Percentiles rank a stretch among this genome's conserved stretches.
phyloP scores from a whole-genome alignment of 2,329 filamentous ascomycete species.

The Dothistroma septosporum region DNA sequence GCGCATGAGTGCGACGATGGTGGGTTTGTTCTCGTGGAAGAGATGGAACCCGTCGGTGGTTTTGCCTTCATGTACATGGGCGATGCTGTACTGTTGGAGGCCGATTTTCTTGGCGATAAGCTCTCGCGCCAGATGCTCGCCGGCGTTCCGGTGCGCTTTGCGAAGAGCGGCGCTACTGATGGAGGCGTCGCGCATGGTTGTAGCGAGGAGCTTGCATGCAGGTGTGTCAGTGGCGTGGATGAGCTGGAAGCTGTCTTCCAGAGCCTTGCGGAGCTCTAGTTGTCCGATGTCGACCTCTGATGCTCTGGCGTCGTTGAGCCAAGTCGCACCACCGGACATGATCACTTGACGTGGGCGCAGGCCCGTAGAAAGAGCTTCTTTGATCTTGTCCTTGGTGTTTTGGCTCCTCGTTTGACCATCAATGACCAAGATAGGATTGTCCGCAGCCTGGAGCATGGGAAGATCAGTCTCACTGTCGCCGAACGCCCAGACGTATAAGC shows the following conservation, averaged over 20 bases:
- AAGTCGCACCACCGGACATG: slow-evolving; percentile 38
- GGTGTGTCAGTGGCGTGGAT: slow-evolving; percentile 40
- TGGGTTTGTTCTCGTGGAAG: slow-evolving; percentile 45
- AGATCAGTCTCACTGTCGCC: slow-evolving; percentile 60
- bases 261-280: slow-evolving; percentile 23
- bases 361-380: slow-evolving; percentile 11
- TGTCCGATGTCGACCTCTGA: slow-evolving; percentile 40
- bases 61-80: slow-evolving; percentile 50
- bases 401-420: slow-evolving; percentile 47
- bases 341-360: slow-evolving; percentile 48
- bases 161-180: slow-evolving; percentile 46
- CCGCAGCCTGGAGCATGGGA: slow-evolving; percentile 52
- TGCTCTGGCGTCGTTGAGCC: slow-evolving; percentile 42
- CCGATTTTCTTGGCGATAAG: slow-evolving; percentile 49
- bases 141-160: slow-evolving; percentile 48
- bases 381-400: slow-evolving; percentile 48
- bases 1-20: slow-evolving; percentile 60
- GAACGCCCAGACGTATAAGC: slow-evolving; percentile 51
- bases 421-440: slow-evolving; percentile 55
- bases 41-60: slow-evolving; percentile 46
- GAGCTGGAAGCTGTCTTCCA: slow-evolving; percentile 24
- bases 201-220: slow-evolving; percentile 51
- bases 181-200: slow-evolving; percentile 50
- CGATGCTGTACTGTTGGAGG: slow-evolving; percentile 47
- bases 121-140: slow-evolving; percentile 52